phyloP scores from a whole-genome alignment of 2,329 filamentous ascomycete genomes.

The Monilinia fructicola region DNA sequence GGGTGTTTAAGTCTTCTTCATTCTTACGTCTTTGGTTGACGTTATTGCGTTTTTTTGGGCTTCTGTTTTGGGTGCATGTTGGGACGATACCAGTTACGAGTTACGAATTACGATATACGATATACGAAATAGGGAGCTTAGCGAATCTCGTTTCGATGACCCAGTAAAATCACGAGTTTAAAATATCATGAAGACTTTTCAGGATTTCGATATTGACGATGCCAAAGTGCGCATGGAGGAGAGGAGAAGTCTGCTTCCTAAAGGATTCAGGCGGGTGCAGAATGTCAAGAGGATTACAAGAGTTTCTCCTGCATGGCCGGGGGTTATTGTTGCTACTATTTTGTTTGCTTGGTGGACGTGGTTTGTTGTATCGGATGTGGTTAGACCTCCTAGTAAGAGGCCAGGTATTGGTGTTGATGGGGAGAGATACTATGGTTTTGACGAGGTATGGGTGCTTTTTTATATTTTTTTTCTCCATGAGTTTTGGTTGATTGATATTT shows the following conservation, averaged over 20 bases:
- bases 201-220: slow-evolving; percentile 21
- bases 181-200: slow-evolving; percentile 8
- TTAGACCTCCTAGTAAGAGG: background rate
- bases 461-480: background rate
- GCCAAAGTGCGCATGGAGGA: slow-evolving; percentile 1
- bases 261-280: background rate
- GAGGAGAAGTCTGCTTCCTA: slow-evolving; percentile 22
- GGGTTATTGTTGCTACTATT: slow-evolving; percentile 18
- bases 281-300: background rate
- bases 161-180: background rate
- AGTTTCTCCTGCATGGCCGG: slow-evolving; percentile 10
- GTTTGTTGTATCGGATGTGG: slow-evolving; percentile 18
- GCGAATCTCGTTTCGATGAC: background rate
- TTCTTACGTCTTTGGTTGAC: background rate
- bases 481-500: background rate
- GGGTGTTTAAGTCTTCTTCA: background rate
- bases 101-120: too few relatives aligned
- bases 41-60: background rate
- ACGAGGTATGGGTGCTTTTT: background rate
- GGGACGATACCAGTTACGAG: background rate
- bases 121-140: background rate
- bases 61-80: too few relatives aligned
- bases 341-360: slow-evolving; percentile 25
- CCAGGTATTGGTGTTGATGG: slow-evolving; percentile 1
- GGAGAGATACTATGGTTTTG: slow-evolving; percentile 15